These are phyloP conservation scores for Lyophyllum semitale DNA, from an alignment of 768 basidiomycete species.

Conservation along the genomic window DNA sequence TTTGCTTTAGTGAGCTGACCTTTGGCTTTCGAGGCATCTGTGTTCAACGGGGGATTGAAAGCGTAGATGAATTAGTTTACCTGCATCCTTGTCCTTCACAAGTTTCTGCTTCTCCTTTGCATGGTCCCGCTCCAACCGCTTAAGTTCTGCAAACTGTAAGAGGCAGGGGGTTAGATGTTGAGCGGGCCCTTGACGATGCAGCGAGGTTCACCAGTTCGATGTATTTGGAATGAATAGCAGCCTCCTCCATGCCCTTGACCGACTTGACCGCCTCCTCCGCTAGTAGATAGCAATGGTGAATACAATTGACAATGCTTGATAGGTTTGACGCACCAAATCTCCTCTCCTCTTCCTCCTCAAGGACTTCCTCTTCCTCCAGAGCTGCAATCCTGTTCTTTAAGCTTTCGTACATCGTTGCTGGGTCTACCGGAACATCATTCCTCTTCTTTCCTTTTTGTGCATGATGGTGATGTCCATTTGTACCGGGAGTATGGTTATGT, in stretches of 20 bases:
- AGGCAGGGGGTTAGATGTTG: constrained; percentile 19
- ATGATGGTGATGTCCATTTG: constrained; percentile 44
- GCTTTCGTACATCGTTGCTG: constrained; percentile 84
- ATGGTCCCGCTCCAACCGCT: constrained; percentile 84
- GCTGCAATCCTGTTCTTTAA: constrained; percentile 88
- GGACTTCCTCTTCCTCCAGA: constrained; percentile 83
- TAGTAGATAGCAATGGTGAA: constrained; percentile 32
- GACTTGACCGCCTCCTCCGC: constrained; percentile 89
- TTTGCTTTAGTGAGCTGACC: constrained; percentile 85
- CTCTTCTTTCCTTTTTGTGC: constrained; percentile 72
- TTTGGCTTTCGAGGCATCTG: constrained; percentile 54
- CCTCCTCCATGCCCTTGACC: constrained; percentile 81
- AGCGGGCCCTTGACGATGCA: constrained; percentile 16
- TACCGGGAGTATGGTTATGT: constrained; percentile 36
- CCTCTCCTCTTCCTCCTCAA: constrained; percentile 86
- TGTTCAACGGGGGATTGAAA: constrained; percentile 10
- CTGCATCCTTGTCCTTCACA: constrained; percentile 87
- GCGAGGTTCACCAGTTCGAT: constrained; percentile 72
- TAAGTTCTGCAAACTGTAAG: constrained; percentile 82
- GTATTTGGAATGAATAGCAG: constrained; percentile 82
- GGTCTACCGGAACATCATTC: constrained; percentile 72
- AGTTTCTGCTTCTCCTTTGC: constrained; percentile 92
- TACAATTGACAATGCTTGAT: constrained; percentile 2
- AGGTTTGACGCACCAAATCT: constrained; percentile 59
- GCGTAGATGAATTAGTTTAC: constrained; percentile 36